Evolutionary conservation across 306 rosid species (phyloP), one percentile per base, ranked within the genome.

Genomic region (Morella rubra): DNA sequence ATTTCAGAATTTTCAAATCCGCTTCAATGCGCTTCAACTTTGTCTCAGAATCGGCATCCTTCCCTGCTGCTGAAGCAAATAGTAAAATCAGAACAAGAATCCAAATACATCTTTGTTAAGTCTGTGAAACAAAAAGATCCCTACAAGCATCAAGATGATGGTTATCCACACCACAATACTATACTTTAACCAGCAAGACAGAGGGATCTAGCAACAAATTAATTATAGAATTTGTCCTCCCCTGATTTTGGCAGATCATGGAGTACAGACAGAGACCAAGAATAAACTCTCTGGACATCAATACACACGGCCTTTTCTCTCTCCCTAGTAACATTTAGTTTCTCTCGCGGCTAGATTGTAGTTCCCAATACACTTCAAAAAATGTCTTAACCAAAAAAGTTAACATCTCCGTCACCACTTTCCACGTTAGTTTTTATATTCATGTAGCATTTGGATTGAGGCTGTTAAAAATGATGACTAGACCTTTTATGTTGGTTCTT

Each of bases 11-110:
- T 85, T 88, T 90, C 88, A 90, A 80, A 88, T 95, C 98, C 74
- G 98, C 97, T 79, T 92, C 97, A 74, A 89, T 84, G 44, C 98
- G 96, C 60, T 83, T 89, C 84, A 90, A 91, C 80, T 85, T 90
- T 55, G 79, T 85, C 78, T 85, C 96, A 74, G 87, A 84, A 68
- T 74, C 89, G 49, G 83, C 84, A 84, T 89, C 84, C 77, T 81
- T 83, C 71, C 90, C 97, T 80, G 82, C 86, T 71, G 77, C 73
- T 73, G 80, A 41, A 72, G 73, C 77, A 76, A 45, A 77, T 68
- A 70, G 41, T 24, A 74, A 42, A 51, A 73, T 16, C 81, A 53
- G 27, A 65, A 65, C 6, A 18, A 41, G 42, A 65, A 18, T 42
- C 42, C 71, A 42, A 27, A 65, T 16, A 62, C 50, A 8, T 41